Base-by-base conservation (phyloP, 441 rosid species). In the Gossypium schwendimanii region DNA sequence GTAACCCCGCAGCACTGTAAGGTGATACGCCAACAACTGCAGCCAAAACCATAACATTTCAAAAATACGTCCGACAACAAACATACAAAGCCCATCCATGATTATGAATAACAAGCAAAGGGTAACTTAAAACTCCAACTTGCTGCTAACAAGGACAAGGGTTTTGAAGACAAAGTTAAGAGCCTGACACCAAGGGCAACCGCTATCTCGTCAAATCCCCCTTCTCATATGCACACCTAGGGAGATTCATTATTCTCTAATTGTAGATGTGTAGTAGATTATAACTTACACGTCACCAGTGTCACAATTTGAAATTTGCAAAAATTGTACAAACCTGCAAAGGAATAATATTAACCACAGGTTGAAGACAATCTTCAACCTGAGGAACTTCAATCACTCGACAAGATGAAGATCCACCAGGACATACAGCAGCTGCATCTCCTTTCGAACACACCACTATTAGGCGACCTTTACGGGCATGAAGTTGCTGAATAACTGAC, bases 351-450 rank as follows among this genome's bases (percentile, higher is more conserved):
- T 94, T 94, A 20, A 92, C 68, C 60, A 91, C 99, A 67, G 98
- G 98, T 65, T 94, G 97, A 80, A 94, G 93, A 75, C 99, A 94
- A 78, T 94, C 98, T 84, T 94, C 97, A 47, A 94, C 91, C 69
- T 81, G 92, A 63, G 98, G 98, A 73, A 89, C 98, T 80, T 93
- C 98, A 73, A 95, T 86, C 7, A 85, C 87, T 69, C 96, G 81
- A 76, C 91, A 87, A 23, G 91, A 55, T 55, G 61, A 55, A 55
- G 61, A 80, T 68, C 84, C 88, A 0, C 90, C 90, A 6, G 87
- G 85, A 70, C 90, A 89, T 3, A 86, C 92, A 31, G 90, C 80
- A 4, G 89, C 85, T 26, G 92, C 89, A 82, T 91, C 95, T 9
- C 97, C 95, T 77, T 87, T 76, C 0, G 90, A 87, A 28, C 97